phyloP scores from a whole-genome alignment of 2,329 filamentous ascomycete genomes.

The Stagonosporopsis tanaceti region DNA sequence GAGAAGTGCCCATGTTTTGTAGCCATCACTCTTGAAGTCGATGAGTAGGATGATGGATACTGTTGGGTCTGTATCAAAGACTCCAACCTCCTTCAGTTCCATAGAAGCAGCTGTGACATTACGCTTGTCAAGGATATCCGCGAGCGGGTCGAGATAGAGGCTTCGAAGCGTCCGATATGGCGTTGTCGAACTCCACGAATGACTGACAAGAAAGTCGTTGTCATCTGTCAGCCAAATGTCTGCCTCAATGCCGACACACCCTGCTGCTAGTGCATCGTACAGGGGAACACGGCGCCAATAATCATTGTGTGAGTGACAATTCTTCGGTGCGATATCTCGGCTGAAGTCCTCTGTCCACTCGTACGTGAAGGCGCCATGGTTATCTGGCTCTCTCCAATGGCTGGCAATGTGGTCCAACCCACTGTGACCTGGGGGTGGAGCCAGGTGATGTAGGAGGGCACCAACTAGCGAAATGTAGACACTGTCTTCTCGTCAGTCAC shows the following conservation, averaged over 20 bases:
- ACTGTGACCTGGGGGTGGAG: conserved; percentile 28
- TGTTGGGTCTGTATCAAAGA: conserved; percentile 56
- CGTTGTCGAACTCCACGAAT: conserved; percentile 31
- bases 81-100: conserved; percentile 52
- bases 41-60: conserved; percentile 68
- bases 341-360: conserved; percentile 50
- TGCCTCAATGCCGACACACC: conserved; percentile 46
- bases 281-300: conserved; percentile 54
- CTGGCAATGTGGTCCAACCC: conserved; percentile 37
- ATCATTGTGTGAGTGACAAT: conserved; percentile 55
- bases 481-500: conserved; percentile 14
- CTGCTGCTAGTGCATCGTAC: conserved; percentile 50
- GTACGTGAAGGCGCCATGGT: conserved; percentile 27
- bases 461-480: conserved; percentile 36
- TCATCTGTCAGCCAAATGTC: conserved; percentile 42
- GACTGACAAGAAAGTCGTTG: conserved; percentile 41
- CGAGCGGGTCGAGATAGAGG: conserved; percentile 49
- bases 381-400: conserved; percentile 37
- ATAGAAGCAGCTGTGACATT: conserved; percentile 31
- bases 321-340: conserved; percentile 47
- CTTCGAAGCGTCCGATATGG: conserved; percentile 33
- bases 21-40: conserved; percentile 71
- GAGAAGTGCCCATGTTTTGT: conserved; percentile 62
- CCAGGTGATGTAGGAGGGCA: conserved; percentile 30
- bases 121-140: conserved; percentile 50